Evolutionary conservation across 1,284 basidiomycete species (phyloP).

Genomic region (Cutaneotrichosporon sp.): DNA sequence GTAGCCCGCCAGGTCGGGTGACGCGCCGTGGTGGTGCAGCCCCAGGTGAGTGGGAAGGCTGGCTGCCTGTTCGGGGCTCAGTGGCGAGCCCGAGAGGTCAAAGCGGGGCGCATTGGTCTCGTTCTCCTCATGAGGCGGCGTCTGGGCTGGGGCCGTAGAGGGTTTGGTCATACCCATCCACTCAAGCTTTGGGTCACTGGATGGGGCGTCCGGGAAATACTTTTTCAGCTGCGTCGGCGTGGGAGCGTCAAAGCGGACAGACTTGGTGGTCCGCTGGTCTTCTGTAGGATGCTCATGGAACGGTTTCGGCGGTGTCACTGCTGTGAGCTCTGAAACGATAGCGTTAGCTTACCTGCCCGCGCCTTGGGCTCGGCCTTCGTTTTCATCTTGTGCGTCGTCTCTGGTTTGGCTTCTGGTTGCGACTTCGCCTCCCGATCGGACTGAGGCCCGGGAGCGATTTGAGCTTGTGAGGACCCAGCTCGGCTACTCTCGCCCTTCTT

Average conservation of each 20-base stretch:
- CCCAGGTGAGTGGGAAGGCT: constrained; percentile 72
- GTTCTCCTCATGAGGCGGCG: not conserved
- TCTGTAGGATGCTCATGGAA: not conserved
- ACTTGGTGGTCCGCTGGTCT: not conserved
- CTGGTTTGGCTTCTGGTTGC: too few relatives aligned
- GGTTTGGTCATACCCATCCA: constrained; percentile 56
- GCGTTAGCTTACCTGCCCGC: too few relatives aligned
- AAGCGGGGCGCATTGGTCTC: constrained; percentile 52
- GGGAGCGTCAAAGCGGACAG: constrained; percentile 25
- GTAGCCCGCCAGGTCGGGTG: constrained; percentile 80
- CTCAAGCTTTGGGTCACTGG: constrained; percentile 64
- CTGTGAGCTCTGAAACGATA: not conserved
- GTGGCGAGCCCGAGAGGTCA: constrained; percentile 65
- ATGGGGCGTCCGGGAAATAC: constrained; percentile 68
- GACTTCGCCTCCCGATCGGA: too few relatives aligned
- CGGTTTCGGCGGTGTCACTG: not conserved
- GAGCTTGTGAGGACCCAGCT: not conserved
- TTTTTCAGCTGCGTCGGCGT: constrained; percentile 71
- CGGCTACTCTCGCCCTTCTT: not conserved
- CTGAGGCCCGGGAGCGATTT: too few relatives aligned
- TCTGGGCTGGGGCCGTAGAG: constrained; percentile 51
- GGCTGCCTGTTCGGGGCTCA: constrained; percentile 51
- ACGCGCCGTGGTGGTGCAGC: constrained; percentile 73
- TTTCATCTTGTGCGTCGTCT: too few relatives aligned
- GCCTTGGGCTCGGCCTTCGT: too few relatives aligned